A percentile compares a stretch with the other conserved stretches of the same genome.
Evolutionary conservation across 2,329 filamentous ascomycete species (phyloP).

Genomic region (Trichoderma afroharzianum): DNA sequence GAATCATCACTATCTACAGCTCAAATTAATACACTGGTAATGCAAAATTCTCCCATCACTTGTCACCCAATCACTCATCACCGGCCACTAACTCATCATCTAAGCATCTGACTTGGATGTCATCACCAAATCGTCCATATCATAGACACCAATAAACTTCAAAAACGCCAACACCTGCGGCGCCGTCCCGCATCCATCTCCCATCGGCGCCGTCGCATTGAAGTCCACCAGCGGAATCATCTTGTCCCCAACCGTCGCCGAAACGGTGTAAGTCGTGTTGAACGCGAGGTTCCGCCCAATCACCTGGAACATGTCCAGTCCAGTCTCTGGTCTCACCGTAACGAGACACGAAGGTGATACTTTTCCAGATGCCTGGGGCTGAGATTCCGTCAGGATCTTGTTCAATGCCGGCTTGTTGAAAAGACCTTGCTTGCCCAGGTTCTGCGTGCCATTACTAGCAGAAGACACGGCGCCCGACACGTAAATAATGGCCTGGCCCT

Average conservation of each 20-base stretch:
- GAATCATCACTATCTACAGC: background rate
- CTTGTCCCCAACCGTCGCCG: background rate
- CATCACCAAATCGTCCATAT: constrained; percentile 10
- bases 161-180: constrained; percentile 18
- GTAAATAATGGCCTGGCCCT: constrained; percentile 20
- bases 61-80: background rate
- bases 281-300: constrained; percentile 16
- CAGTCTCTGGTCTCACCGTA: constrained; percentile 17
- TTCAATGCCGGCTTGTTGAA: constrained; percentile 8
- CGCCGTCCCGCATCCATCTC: constrained; percentile 16
- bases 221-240: constrained; percentile 18
- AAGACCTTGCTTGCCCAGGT: constrained; percentile 17
- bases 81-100: background rate
- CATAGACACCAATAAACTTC: constrained; percentile 18
- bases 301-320: constrained; percentile 20
- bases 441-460: constrained; percentile 12
- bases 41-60: background rate
- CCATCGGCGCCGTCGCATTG: constrained; percentile 6
- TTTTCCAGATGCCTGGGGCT: background rate
- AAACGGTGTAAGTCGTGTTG: constrained; percentile 19
- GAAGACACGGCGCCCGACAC: constrained; percentile 14
- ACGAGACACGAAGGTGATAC: constrained; percentile 8
- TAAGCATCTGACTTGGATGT: background rate
- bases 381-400: constrained; percentile 1
- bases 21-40: background rate